Evolutionary conservation across 305 asterid species (phyloP), one percentile per base, ranked within the genome.

Genomic region (Fraxinus baroniana): DNA sequence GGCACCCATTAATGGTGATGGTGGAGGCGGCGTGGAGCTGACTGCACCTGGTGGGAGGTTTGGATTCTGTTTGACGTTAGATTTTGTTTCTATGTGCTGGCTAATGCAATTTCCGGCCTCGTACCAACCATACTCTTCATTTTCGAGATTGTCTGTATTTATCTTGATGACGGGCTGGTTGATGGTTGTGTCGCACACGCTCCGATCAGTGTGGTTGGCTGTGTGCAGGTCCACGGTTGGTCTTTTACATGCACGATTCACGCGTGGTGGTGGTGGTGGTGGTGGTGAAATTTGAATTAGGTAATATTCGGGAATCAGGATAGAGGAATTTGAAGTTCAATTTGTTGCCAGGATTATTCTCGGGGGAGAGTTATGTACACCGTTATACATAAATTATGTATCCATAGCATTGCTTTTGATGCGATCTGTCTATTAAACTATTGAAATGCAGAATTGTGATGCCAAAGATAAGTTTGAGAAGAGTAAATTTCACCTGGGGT

Each of bases 1-100:
- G 77, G 93, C 97, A 72, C 94, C 95, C 96, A 93, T 92, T 20
- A 15, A 35, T 12, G 81, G 39, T 1, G 80, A 32, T 8, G 86
- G 32, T 2, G 78, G 74, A 8, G 86, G 70, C 64, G 80, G 97
- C 93, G 92, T 88, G 92, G 77, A 15, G 39, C 15, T 18, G 82
- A 72, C 62, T 76, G 22, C 8, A 73, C 77, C 1, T 8, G 82
- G 66, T 62, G 83, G 76, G 76, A 81, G 70, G 82, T 7, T 7
- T 37, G 5, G 76, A 20, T 57, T 57, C 28, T 24, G 81, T 83
- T 17, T 88, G 82, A 84, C 88, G 93, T 89, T 90, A 83, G 90
- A 92, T 89, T 92, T 88, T 86, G 83, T 84, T 64, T 82, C 83
- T 80, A 79, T 60, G 80, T 66, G 80, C 37, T 73, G 77, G 89